Percentiles rank a stretch among this genome's conserved stretches.
Evolutionary conservation across 2,329 filamentous ascomycete genomes (phyloP).

Genomic region (Penicillium oxalicum): DNA sequence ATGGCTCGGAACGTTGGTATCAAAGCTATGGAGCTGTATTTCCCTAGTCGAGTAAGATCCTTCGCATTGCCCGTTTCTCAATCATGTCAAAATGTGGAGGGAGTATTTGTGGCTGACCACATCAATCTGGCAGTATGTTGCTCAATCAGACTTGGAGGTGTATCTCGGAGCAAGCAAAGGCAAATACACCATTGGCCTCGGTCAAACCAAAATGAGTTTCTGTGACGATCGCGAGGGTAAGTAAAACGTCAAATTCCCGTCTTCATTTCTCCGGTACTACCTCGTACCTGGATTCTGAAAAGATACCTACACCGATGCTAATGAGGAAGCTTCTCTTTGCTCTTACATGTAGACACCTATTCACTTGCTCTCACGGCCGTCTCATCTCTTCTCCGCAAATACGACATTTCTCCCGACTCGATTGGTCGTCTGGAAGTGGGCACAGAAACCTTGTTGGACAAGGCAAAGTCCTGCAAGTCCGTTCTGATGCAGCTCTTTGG

Average conservation of each 20-base stretch:
- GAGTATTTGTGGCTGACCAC: neutral
- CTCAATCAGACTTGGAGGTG: conserved; percentile 75
- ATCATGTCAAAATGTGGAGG: too few species aligned
- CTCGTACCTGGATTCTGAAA: too few species aligned
- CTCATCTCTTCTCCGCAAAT: conserved; percentile 73
- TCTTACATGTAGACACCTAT: conserved; percentile 65
- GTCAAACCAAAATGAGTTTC: conserved; percentile 88
- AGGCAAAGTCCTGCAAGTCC: conserved; percentile 86
- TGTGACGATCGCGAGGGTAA: conserved; percentile 82
- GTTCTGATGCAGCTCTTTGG: conserved; percentile 82
- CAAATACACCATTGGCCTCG: conserved; percentile 87
- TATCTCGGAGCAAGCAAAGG: conserved; percentile 75
- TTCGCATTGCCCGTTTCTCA: too few species aligned
- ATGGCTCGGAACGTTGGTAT: conserved; percentile 89
- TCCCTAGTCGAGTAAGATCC: conserved; percentile 68
- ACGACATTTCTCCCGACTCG: conserved; percentile 70
- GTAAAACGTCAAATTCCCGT: conserved; percentile 12
- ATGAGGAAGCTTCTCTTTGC: neutral
- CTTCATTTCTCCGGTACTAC: neutral
- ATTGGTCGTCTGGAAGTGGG: conserved; percentile 79
- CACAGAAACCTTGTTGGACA: conserved; percentile 79
- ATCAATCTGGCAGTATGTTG: conserved; percentile 59
- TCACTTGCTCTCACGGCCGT: conserved; percentile 73
- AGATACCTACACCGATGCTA: neutral
- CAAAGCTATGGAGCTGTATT: conserved; percentile 88